phyloP scores from a whole-genome alignment of 1,139 yeast genomes.

The Suhomyces wounanorum region DNA sequence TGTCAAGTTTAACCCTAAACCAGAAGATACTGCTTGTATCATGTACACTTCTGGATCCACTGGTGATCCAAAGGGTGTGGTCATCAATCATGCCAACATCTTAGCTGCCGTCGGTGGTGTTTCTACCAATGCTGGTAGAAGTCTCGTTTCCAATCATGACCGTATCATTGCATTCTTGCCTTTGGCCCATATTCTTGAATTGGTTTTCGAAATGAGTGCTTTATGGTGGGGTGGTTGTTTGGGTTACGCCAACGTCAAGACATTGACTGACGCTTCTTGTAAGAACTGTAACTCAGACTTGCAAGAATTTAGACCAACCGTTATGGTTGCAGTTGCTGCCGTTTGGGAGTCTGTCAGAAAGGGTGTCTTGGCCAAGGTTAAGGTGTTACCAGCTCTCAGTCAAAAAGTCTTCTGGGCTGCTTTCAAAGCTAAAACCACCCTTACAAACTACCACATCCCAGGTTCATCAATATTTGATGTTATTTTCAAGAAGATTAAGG shows the following conservation, averaged over 20 bases:
- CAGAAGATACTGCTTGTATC: slow-evolving; percentile 83
- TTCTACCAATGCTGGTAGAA: slow-evolving; percentile 59
- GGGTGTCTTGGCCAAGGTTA: slow-evolving; percentile 80
- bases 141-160: slow-evolving; percentile 55
- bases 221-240: slow-evolving; percentile 89
- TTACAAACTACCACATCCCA: slow-evolving; percentile 69
- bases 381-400: slow-evolving; percentile 61
- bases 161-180: slow-evolving; percentile 88
- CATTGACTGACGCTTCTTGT: slow-evolving; percentile 79
- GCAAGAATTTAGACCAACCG: slow-evolving; percentile 82
- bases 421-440: slow-evolving; percentile 65
- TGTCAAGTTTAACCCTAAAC: slow-evolving; percentile 49
- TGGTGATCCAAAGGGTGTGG: slow-evolving; percentile 97
- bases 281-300: slow-evolving; percentile 88
- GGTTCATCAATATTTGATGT: slow-evolving; percentile 63
- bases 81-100: slow-evolving; percentile 73
- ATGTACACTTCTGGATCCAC: slow-evolving; percentile 99
- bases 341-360: slow-evolving; percentile 97
- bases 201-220: slow-evolving; percentile 76
- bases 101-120: slow-evolving; percentile 87
- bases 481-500: slow-evolving; percentile 84
- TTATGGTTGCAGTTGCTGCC: slow-evolving; percentile 98
- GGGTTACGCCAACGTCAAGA: slow-evolving; percentile 93
- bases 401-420: slow-evolving; percentile 93
- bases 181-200: slow-evolving; percentile 92